These are phyloP conservation scores for Sarocladiaceae sp. DNA, from an alignment of 2,329 filamentous ascomycete genomes.

Conservation along the genomic window DNA sequence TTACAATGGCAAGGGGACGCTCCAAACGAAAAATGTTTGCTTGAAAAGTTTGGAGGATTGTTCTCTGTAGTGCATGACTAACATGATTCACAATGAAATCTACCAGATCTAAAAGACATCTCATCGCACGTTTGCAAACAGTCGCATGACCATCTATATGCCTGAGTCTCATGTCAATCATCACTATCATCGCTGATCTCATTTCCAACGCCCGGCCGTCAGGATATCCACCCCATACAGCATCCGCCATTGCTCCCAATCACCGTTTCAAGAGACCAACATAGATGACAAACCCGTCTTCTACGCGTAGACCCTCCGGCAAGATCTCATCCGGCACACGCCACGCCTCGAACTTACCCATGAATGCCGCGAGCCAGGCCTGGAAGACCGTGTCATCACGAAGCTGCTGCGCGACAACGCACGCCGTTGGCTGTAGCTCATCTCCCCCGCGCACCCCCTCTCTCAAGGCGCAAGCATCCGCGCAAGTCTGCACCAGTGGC, in stretches of 20 bases:
- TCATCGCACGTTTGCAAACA: too few relatives aligned
- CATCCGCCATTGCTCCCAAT: slow-evolving; percentile 9
- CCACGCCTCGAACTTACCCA: slow-evolving; percentile 65
- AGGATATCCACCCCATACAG: neutral
- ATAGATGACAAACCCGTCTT: slow-evolving; percentile 77
- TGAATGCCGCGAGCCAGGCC: slow-evolving; percentile 67
- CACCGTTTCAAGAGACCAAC: slow-evolving; percentile 58
- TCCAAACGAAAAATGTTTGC: too few relatives aligned
- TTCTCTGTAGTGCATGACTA: neutral
- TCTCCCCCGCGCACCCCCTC: slow-evolving; percentile 13
- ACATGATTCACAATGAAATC: slow-evolving; percentile 4
- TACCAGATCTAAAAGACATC: neutral
- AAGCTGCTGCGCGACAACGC: slow-evolving; percentile 83
- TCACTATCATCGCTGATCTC: neutral
- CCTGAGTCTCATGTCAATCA: too few relatives aligned
- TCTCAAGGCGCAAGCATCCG: slow-evolving; percentile 62
- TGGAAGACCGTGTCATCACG: slow-evolving; percentile 81
- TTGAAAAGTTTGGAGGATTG: neutral
- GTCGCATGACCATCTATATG: too few relatives aligned
- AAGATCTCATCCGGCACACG: slow-evolving; percentile 61
- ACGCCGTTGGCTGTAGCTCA: slow-evolving; percentile 51
- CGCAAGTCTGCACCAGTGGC: slow-evolving; percentile 77
- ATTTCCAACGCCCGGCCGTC: too few relatives aligned
- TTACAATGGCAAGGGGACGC: too few relatives aligned
- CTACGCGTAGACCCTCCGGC: slow-evolving; percentile 50